phyloP scores from a whole-genome alignment of 2,329 filamentous ascomycete species.

The Septoria petroselini region DNA sequence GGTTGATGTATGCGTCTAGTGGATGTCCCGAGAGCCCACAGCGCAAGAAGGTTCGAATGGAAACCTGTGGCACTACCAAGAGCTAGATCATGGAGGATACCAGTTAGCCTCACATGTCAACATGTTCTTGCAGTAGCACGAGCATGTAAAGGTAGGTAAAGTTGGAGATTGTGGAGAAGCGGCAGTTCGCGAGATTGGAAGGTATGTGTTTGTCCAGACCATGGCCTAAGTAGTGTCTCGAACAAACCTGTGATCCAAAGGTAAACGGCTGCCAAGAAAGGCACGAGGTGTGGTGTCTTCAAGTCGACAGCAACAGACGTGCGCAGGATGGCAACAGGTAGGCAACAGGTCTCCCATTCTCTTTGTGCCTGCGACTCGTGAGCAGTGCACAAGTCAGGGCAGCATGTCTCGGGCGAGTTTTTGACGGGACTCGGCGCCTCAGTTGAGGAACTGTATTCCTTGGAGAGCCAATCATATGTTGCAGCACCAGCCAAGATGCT shows the following conservation, averaged over 20 bases:
- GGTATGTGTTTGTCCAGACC: slow-evolving; percentile 4
- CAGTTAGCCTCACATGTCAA: background rate
- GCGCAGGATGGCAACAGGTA: too few species aligned
- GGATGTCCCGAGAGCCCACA: background rate
- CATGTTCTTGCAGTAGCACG: background rate
- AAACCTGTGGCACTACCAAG: background rate
- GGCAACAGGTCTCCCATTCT: too few species aligned
- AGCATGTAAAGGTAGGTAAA: background rate
- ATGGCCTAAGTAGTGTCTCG: background rate
- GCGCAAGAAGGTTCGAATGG: background rate
- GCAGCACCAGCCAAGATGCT: too few species aligned
- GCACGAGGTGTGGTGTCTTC: too few species aligned
- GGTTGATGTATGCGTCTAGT: background rate
- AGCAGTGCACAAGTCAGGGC: too few species aligned
- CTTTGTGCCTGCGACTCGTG: too few species aligned
- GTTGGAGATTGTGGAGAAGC: background rate
- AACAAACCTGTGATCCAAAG: background rate
- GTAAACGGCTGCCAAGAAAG: too few species aligned
- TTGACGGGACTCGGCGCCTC: too few species aligned
- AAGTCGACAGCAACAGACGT: too few species aligned
- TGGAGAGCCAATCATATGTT: too few species aligned
- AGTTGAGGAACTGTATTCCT: too few species aligned
- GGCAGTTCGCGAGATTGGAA: slow-evolving; percentile 7
- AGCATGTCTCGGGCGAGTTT: too few species aligned
- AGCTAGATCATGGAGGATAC: background rate